These are phyloP conservation scores for Xerocomellus amylosporus DNA, from an alignment of 768 basidiomycete genomes.

Conservation along the genomic window DNA sequence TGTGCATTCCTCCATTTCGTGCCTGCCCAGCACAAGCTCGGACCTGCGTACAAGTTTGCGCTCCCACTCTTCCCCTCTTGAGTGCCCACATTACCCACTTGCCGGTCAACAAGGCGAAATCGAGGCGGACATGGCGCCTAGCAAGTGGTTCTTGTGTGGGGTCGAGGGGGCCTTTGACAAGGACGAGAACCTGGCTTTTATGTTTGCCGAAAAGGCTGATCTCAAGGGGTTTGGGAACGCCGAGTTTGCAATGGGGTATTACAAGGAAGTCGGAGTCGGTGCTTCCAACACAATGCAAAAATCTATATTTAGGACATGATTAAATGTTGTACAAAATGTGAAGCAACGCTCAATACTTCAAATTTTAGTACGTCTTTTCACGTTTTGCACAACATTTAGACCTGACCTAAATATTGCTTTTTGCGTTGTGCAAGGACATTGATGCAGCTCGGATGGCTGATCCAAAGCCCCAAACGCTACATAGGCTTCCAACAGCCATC, in stretches of 20 bases:
- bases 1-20: conserved; percentile 80
- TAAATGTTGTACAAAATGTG: too few species aligned
- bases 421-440: conserved; percentile 43
- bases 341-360: too few species aligned
- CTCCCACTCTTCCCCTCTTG: conserved; percentile 76
- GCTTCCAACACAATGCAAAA: conserved; percentile 34
- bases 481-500: conserved; percentile 64
- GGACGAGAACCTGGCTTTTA: conserved; percentile 80
- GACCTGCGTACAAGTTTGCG: conserved; percentile 91
- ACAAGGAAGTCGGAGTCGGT: conserved; percentile 89
- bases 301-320: too few species aligned
- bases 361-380: too few species aligned
- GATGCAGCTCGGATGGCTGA: conserved; percentile 43
- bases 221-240: conserved; percentile 74
- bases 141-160: conserved; percentile 97
- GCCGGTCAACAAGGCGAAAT: conserved; percentile 83
- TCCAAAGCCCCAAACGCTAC: too few species aligned
- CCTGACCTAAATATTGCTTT: too few species aligned
- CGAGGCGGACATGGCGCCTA: conserved; percentile 95
- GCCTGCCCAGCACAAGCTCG: conserved; percentile 90
- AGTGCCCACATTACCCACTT: conserved; percentile 83
- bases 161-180: conserved; percentile 75
- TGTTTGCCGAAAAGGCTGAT: conserved; percentile 85
- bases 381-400: too few species aligned
- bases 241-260: conserved; percentile 96